Base-by-base conservation (phyloP, 768 basidiomycete species). In the Sistotremastrum niveocremeum region DNA sequence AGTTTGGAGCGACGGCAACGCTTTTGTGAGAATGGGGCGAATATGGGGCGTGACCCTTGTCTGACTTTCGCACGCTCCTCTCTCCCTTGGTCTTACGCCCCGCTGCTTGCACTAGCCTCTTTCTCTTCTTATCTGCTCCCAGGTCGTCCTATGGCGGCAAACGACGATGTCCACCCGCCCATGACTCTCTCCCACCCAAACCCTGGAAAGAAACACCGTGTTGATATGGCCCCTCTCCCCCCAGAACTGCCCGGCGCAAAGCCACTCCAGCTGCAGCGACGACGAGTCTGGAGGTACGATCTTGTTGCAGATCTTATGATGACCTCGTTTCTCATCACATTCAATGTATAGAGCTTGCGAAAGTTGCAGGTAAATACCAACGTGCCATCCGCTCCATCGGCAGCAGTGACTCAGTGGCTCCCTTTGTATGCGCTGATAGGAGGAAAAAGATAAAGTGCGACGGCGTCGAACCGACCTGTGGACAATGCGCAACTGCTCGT, bases 381-480 rank as follows among this genome's bases (percentile, higher is more conserved):
- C 20, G 20, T 33, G 42, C 11, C 9, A 34, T 28, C 29, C 39
- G 44, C 29, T 40, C 31, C 39, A 46, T 43, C 28, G 37, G 33
- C 31, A 41, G 42, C 34, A 34, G 30, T 44, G 34, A 39, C 45
- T 8, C 39, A 33, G 12, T 34, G 51, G 52, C 46, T 54, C 55
- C 35, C 48, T 53, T 42, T 34, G 34, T 12, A 30, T 45, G 50
- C 57, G 37, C 47, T 38, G 44, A 34, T 60, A 87, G 87, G 51
- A 79, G 85, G 53, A 89, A 89, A 76, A 90, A 90, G 72, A 88
- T 90, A 60, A 90, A 90, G 61, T 90, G 87, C 63, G 87, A 90
- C 65, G 87, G 87, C 52, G 74, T 69, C 55, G 87, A 90, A 58
- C 87, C 87, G 8, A 82, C 80, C 7, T 90, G 87, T 55, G 81